These are phyloP conservation scores for Penicillium lividum DNA, from an alignment of 495 filamentous ascomycete genomes.

Conservation along the genomic window DNA sequence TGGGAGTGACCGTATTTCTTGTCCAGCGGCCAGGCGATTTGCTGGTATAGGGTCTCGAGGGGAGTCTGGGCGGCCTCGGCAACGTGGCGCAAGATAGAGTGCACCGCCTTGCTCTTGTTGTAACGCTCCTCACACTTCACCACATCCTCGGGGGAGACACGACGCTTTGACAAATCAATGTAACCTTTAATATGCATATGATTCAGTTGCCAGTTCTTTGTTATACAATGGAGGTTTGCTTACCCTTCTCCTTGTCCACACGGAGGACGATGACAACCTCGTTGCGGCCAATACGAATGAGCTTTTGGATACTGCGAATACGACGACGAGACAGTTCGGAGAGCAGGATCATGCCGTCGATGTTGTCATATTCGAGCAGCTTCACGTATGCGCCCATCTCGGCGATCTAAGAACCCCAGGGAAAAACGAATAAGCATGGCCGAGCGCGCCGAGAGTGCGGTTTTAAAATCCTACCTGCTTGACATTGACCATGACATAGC, in stretches of 20 bases:
- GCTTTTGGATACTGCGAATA: conserved; percentile 97
- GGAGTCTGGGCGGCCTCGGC: conserved; percentile 94
- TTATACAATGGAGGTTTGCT: conserved; percentile 13
- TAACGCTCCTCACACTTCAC: conserved; percentile 97
- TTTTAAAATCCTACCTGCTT: conserved; percentile 68
- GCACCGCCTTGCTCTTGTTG: conserved; percentile 99
- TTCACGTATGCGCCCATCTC: conserved; percentile 99
- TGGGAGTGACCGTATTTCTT: conserved; percentile 96
- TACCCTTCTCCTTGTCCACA: conserved; percentile 98
- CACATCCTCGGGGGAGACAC: conserved; percentile 96
- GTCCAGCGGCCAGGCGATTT: conserved; percentile 94
- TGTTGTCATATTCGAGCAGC: conserved; percentile 98
- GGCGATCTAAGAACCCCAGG: conserved; percentile 67
- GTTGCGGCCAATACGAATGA: conserved; percentile 95
- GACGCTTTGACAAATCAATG: conserved; percentile 97
- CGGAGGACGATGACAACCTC: conserved; percentile 97
- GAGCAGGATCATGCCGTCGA: conserved; percentile 99
- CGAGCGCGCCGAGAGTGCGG: background rate
- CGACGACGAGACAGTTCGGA: conserved; percentile 94
- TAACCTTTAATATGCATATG: conserved; percentile 59
- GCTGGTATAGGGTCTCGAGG: conserved; percentile 89
- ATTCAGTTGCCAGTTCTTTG: conserved; percentile 29
- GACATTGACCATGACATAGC: conserved; percentile 99
- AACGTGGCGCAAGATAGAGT: conserved; percentile 96
- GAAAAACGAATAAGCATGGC: conserved; percentile 2